phyloP scores from a whole-genome alignment of 2,329 filamentous ascomycete genomes.

The Epichloe sylvatica region DNA sequence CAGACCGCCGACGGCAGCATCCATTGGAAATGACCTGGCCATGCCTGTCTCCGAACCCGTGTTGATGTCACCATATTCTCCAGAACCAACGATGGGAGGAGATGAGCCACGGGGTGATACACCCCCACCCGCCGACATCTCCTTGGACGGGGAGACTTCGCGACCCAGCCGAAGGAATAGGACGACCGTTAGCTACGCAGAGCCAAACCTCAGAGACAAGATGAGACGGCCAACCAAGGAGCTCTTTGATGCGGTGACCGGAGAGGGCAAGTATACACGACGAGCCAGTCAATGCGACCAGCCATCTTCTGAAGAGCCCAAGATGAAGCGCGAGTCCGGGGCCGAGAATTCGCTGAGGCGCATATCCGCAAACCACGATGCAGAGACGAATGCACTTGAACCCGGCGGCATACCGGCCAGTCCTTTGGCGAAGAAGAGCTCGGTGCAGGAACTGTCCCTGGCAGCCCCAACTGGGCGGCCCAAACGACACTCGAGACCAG shows the following conservation, averaged over 20 bases:
- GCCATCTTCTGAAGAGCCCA: slow-evolving; percentile 12
- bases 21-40: slow-evolving; percentile 10
- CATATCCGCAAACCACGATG: slow-evolving; percentile 8
- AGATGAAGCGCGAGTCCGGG: slow-evolving; percentile 22
- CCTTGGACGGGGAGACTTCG: slow-evolving; percentile 39
- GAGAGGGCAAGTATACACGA: slow-evolving; percentile 41
- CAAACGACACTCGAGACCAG: slow-evolving; percentile 22
- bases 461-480: slow-evolving; percentile 25
- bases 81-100: slow-evolving; percentile 26
- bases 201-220: slow-evolving; percentile 68
- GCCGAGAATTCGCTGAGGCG: slow-evolving; percentile 19
- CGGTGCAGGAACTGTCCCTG: slow-evolving; percentile 16
- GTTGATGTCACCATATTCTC: slow-evolving; percentile 34
- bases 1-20: slow-evolving; percentile 7
- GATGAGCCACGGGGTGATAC: slow-evolving; percentile 34
- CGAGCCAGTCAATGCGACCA: slow-evolving; percentile 25
- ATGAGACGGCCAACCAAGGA: slow-evolving; percentile 72
- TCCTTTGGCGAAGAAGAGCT: slow-evolving; percentile 28
- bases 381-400: slow-evolving; percentile 5
- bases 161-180: slow-evolving; percentile 55
- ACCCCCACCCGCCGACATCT: slow-evolving; percentile 46
- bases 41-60: slow-evolving; percentile 24
- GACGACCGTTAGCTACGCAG: slow-evolving; percentile 62
- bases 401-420: slow-evolving; percentile 20
- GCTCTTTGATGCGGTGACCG: slow-evolving; percentile 57